A percentile compares a stretch with the other conserved stretches of the same genome.
Conservation (phyloP, 2,329 filamentous ascomycete species). For the Dactylellina leptospora region DNA sequence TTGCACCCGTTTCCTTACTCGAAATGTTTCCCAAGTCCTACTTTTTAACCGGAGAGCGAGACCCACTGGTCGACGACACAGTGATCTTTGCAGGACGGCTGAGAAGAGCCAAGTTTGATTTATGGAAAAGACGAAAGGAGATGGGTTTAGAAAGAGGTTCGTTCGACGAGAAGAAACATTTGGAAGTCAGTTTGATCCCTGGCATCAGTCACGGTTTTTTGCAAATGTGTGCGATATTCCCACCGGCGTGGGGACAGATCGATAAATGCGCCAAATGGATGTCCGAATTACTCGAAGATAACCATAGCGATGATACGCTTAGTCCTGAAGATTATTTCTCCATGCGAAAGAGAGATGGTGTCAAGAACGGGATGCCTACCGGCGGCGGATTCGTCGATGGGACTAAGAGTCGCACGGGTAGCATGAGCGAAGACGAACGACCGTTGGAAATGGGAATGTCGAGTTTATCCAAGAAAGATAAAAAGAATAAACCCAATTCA, state of each 20-base stretch:
- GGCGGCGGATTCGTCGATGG: slow-evolving; percentile 14
- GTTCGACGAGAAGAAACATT: slow-evolving; percentile 77
- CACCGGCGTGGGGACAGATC: slow-evolving; percentile 88
- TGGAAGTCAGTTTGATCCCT: slow-evolving; percentile 84
- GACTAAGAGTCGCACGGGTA: slow-evolving; percentile 65
- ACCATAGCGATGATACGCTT: slow-evolving; percentile 47
- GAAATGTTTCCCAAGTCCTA: slow-evolving; percentile 92
- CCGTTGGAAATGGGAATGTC: slow-evolving; percentile 82
- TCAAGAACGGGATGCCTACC: background rate
- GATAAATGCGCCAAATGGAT: slow-evolving; percentile 83
- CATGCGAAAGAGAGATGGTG: background rate
- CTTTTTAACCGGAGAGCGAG: slow-evolving; percentile 91
- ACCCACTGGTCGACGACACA: slow-evolving; percentile 94
- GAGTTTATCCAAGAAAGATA: slow-evolving; percentile 54
- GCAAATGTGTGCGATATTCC: slow-evolving; percentile 87
- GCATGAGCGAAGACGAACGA: slow-evolving; percentile 78
- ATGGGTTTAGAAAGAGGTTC: slow-evolving; percentile 66
- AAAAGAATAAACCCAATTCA: slow-evolving; percentile 27
- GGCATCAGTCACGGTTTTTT: slow-evolving; percentile 93
- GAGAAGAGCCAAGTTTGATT: slow-evolving; percentile 76
- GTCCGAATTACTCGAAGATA: slow-evolving; percentile 73
- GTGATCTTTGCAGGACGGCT: slow-evolving; percentile 92
- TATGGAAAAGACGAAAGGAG: slow-evolving; percentile 62
- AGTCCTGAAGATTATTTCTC: slow-evolving; percentile 41
- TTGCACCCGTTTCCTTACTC: slow-evolving; percentile 84